Conservation (phyloP, 768 basidiomycete species). For the Auricularia heimuer region DNA sequence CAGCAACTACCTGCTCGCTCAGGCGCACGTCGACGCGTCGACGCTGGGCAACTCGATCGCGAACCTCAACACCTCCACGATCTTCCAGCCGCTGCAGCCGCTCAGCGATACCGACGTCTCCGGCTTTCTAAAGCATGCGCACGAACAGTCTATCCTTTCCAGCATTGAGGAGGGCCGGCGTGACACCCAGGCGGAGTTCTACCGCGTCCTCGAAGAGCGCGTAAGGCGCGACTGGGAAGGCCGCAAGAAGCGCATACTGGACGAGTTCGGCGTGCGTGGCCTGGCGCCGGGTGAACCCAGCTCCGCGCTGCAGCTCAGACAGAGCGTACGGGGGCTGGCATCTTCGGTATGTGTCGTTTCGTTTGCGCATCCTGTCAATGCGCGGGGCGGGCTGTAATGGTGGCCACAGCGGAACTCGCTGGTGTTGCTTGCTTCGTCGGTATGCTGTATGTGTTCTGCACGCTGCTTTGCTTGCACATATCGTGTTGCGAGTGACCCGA, state of each 20-base stretch:
- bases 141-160: constrained; percentile 89
- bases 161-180: constrained; percentile 86
- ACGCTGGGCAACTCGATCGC: constrained; percentile 76
- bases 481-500: no score
- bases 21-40: constrained; percentile 89
- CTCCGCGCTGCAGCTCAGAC: constrained; percentile 1
- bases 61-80: constrained; percentile 67
- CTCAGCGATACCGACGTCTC: constrained; percentile 91
- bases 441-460: no score
- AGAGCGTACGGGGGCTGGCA: constrained; percentile 4
- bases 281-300: constrained; percentile 34
- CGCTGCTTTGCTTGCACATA: no score
- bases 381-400: no score
- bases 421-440: no score
- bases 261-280: constrained; percentile 71
- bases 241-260: constrained; percentile 81
- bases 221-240: constrained; percentile 80
- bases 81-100: constrained; percentile 83
- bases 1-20: constrained; percentile 87
- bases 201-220: constrained; percentile 65
- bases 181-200: constrained; percentile 79
- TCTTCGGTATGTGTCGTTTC: background rate
- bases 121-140: constrained; percentile 89
- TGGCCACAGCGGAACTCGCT: no score
- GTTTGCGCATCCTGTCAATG: no score